Conservation (phyloP, 345 rosid species). For the Brassica carinata region DNA sequence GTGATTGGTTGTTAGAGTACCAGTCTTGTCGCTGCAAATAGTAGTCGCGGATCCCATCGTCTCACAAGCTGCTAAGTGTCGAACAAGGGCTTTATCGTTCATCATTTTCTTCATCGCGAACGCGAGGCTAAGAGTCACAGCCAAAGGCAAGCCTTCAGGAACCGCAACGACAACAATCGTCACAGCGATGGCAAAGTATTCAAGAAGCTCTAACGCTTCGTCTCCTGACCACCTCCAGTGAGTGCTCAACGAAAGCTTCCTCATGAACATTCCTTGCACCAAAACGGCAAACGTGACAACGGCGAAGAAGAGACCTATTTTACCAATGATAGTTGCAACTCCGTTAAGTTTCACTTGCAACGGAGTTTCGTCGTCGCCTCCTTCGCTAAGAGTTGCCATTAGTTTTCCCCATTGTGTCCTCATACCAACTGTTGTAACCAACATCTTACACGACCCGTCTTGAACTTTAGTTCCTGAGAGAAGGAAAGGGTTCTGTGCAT, state of each 20-base stretch:
- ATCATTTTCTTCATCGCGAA: constrained; percentile 98
- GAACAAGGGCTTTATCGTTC: constrained; percentile 92
- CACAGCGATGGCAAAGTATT: constrained; percentile 85
- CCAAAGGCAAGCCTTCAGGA: constrained; percentile 92
- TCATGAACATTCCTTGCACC: constrained; percentile 66
- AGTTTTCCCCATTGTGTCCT: constrained; percentile 94
- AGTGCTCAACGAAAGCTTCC: constrained; percentile 52
- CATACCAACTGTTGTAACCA: constrained; percentile 91
- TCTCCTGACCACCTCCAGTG: constrained; percentile 73
- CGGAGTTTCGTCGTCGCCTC: constrained; percentile 96
- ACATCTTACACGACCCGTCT: constrained; percentile 92
- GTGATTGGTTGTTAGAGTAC: constrained; percentile 84
- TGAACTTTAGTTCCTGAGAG: constrained; percentile 90
- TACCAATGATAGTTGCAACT: constrained; percentile 86
- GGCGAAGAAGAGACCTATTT: constrained; percentile 79
- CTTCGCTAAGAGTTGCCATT: constrained; percentile 89
- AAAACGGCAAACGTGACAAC: constrained; percentile 78
- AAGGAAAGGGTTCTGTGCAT: constrained; percentile 67
- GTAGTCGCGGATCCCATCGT: constrained; percentile 96
- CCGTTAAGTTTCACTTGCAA: constrained; percentile 92
- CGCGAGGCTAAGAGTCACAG: constrained; percentile 90
- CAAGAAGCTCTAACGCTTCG: constrained; percentile 70
- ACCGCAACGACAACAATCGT: constrained; percentile 98
- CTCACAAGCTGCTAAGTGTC: constrained; percentile 95
- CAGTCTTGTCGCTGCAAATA: constrained; percentile 92